Evolutionary conservation across 2,329 filamentous ascomycete species (phyloP), one percentile per base, ranked within the genome.

Genomic region (Paecilomyces dactylethromorphus): DNA sequence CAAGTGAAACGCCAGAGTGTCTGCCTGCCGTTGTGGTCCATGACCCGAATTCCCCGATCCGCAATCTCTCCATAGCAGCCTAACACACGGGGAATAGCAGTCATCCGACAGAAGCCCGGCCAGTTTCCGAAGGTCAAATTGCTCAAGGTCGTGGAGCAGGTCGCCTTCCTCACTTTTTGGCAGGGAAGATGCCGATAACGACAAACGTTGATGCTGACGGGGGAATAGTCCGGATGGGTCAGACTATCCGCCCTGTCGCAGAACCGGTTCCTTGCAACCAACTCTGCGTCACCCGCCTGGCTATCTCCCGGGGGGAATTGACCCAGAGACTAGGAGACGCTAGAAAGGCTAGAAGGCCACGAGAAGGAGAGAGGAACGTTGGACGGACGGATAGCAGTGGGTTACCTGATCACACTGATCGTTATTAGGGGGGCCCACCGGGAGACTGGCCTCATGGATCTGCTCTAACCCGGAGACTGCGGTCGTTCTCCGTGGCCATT

Each of bases 301-400:
- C 15, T 29, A 24, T 21, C 21, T 21, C 49, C 35, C 13, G 13
- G 50, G 50, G 21, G 49, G n/a, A 55, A 39, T n/a, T n/a, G 24
- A 53, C 45, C 56, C 39, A 33, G 49, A 29, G 50, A 21, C 50
- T 52, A 52, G 50, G 56, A 53, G 56, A 58, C 53, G 57, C 57
- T 58, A 58, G 56, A 58, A 58, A 50, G 39, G 33, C 56, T 55
- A 58, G 57, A 58, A 58, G 57, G 29, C 29, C 39, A 35, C 39
- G 56, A 58, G 51, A 54, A 58, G 51, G 11, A 22, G 32, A 29
- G 12, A 45, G 57, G 33, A n/a, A 33, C 52, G 45, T 53, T 24
- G 10, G 29, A 26, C 50, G 39, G 51, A 26, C 56, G 51, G 56
- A 52, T 54, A 58, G 24, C 24, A 54, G 56, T 58, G 56, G 56